Conservation (phyloP, 108 stramenopile genomes). For the Fistulifera pelliculosa region DNA sequence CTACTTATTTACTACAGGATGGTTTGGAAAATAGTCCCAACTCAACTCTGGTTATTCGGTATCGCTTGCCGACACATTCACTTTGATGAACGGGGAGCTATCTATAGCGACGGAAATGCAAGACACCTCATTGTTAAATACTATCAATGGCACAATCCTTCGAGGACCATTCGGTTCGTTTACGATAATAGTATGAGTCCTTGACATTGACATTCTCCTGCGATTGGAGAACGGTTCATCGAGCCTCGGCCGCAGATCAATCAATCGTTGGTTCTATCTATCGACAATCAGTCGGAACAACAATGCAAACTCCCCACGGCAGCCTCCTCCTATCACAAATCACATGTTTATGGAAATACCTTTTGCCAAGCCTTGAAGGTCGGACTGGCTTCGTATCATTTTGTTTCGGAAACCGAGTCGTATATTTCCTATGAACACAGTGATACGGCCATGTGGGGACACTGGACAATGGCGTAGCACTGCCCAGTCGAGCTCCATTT, state of each 20-base stretch:
- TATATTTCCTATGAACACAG: constrained; percentile 73
- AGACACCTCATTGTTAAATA: background rate
- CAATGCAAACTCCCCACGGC: background rate
- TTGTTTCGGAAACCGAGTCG: constrained; percentile 15
- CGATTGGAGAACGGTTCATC: background rate
- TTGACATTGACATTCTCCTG: constrained; percentile 2
- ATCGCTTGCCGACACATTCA: background rate
- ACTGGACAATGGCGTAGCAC: constrained; percentile 50
- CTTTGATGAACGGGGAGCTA: background rate
- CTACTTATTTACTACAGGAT: background rate
- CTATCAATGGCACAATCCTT: background rate
- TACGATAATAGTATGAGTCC: background rate
- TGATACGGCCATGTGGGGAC: constrained; percentile 36
- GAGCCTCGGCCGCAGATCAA: background rate
- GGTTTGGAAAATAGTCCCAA: background rate
- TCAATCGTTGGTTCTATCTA: background rate
- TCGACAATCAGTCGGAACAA: background rate
- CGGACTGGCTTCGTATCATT: constrained; percentile 75
- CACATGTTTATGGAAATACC: constrained; percentile 51
- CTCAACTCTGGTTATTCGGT: background rate
- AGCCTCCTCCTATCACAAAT: constrained; percentile 28
- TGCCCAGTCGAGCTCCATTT: constrained; percentile 49
- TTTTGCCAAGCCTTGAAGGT: constrained; percentile 58
- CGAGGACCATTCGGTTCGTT: background rate
- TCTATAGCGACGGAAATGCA: background rate